These are phyloP conservation scores for Penicillium freii DNA, from an alignment of 2,329 filamentous ascomycete genomes.

Conservation along the genomic window DNA sequence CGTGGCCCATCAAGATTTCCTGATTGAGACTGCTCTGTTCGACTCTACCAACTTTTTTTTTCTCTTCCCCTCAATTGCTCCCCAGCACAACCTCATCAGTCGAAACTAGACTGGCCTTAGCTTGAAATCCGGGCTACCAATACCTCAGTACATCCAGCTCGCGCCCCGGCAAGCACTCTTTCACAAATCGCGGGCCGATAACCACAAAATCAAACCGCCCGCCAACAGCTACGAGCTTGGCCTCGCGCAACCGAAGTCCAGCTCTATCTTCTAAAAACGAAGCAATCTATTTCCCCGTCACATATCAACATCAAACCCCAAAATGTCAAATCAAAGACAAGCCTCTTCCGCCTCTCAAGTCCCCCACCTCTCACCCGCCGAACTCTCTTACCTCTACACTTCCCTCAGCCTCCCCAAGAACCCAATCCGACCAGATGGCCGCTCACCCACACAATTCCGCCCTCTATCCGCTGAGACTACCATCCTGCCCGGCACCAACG, in stretches of 20 bases:
- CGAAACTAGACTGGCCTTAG: background rate
- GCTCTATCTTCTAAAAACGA: background rate
- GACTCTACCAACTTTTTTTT: slow-evolving; percentile 17
- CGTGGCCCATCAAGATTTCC: slow-evolving; percentile 33
- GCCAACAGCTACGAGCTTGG: background rate
- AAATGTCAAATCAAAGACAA: slow-evolving; percentile 64
- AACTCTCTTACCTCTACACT: slow-evolving; percentile 90
- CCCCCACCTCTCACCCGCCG: slow-evolving; percentile 81
- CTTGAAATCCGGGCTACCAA: background rate
- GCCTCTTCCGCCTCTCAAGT: slow-evolving; percentile 49
- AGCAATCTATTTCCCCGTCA: background rate
- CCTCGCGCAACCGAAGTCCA: background rate
- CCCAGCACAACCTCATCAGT: background rate
- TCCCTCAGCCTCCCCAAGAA: slow-evolving; percentile 72
- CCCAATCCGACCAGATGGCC: slow-evolving; percentile 86
- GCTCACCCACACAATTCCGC: slow-evolving; percentile 80
- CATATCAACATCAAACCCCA: background rate
- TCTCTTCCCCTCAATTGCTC: slow-evolving; percentile 9
- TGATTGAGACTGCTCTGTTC: slow-evolving; percentile 23
- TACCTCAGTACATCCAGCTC: background rate
- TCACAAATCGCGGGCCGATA: slow-evolving; percentile 8
- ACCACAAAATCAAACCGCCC: slow-evolving; percentile 3
- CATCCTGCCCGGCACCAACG: slow-evolving; percentile 84
- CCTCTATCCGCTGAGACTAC: slow-evolving; percentile 86
- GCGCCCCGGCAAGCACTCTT: background rate